Conservation (phyloP, 2,329 filamentous ascomycete species). For the Didymosphaeria variabile region DNA sequence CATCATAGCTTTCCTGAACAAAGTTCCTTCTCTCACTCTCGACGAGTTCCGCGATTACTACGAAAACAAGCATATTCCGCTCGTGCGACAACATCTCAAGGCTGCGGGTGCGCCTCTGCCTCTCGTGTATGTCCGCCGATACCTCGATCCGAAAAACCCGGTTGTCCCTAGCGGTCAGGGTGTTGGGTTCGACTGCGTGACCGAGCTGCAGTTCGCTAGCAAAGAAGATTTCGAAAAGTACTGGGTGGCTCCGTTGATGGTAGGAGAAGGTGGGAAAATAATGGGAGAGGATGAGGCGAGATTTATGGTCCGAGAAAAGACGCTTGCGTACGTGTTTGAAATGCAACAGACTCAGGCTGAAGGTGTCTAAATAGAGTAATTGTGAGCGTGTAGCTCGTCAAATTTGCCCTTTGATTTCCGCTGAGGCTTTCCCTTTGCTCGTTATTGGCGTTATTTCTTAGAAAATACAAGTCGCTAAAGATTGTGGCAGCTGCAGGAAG, state of each 20-base stretch:
- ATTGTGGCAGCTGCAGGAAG: too few relatives aligned
- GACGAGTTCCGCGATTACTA: slow-evolving; percentile 5
- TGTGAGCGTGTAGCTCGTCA: too few relatives aligned
- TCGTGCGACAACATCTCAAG: neutral
- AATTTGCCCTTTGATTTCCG: too few relatives aligned
- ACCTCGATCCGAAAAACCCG: neutral
- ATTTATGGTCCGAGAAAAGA: slow-evolving; percentile 4
- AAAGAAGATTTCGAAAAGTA: slow-evolving; percentile 5
- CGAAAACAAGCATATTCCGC: slow-evolving; percentile 4
- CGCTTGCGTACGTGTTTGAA: slow-evolving; percentile 3
- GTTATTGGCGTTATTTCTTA: too few relatives aligned
- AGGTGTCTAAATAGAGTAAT: too few relatives aligned
- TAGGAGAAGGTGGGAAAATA: neutral
- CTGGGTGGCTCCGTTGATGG: slow-evolving; percentile 3
- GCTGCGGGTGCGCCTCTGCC: neutral
- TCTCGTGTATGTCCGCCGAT: neutral
- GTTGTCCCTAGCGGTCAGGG: neutral
- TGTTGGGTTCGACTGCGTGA: slow-evolving; percentile 6
- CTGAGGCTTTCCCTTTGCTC: too few relatives aligned
- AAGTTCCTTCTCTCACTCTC: neutral
- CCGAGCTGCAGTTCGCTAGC: slow-evolving; percentile 2
- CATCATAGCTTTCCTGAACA: slow-evolving; percentile 5
- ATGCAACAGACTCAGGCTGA: neutral
- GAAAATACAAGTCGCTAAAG: too few relatives aligned
- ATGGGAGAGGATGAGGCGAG: neutral